Evolutionary conservation across 106 monocot species (phyloP), one percentile per base, ranked within the genome.

Genomic region (Phalaenopsis equestris): DNA sequence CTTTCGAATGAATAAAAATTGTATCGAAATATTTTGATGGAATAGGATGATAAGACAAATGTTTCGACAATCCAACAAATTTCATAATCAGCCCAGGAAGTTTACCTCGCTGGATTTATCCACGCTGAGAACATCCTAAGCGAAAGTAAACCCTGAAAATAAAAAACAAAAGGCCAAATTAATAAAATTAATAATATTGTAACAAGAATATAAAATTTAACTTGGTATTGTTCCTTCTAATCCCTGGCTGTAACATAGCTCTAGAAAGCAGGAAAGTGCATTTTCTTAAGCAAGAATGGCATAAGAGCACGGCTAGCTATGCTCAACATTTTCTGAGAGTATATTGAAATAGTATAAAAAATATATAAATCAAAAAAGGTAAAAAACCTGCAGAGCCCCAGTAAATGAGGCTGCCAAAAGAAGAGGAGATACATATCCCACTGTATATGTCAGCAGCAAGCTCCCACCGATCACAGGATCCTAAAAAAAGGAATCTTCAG

Each of bases 341-440:
- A 47, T 10, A 47, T 47, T 7, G 47, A 47, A 47, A 47, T 47
- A 47, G 7, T 47, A 47, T 47, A 47, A 47, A 16, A 45, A n/a
- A 10, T 18, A 75, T 18, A 47, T 16, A 2, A 19, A n/a, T 75
- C 2, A 47, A 45, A 23, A 82, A 79, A 84, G 86, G 45, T 21
- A 30, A 21, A 41, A 5, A 82, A 93, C 93, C 95, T 95, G 95
- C 56, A 93, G 80, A 56, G 92, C 92, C 81, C 97, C 97, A 81
- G 97, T 94, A 88, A 98, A 94, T 57, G 97, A 94, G 80, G 97
- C 97, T 80, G 94, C 97, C 72, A 98, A 49, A 24, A 98, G 86
- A 86, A 98, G 92, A 79, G 97, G 97, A 79, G 97, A 90, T 83
- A 98, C 88, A 87, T 98, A 98, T 56, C 97, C 97, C 23, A 92